Base-by-base conservation (phyloP, 768 basidiomycete species). In the Boletus reticuloceps region DNA sequence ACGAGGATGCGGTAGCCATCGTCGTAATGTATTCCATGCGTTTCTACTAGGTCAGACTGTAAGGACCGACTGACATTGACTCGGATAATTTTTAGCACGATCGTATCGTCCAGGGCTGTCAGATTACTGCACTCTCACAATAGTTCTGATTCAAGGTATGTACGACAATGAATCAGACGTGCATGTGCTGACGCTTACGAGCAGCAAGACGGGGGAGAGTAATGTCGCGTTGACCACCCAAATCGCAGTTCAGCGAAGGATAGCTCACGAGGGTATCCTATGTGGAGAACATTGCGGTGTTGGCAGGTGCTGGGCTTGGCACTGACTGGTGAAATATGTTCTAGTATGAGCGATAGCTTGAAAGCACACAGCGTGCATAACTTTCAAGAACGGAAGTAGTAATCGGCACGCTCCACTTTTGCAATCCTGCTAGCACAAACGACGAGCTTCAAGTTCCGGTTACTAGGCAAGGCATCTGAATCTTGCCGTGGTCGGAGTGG, bases 41-140 rank as follows among this genome's bases (percentile, higher is more conserved):
- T 43, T 49, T 42, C 12, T 8, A 22, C 22, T 22, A 22, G 22
- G 22, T 38, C 20, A 7, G 25, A 16, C n/a, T 39, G 5, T 17
- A 25, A 32, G 19, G 6, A 38, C 29, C n/a, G 3, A 16, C 49
- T 63, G 41, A 54, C 14, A 19, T 22, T 22, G 22, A 22, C 3
- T 22, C 22, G 38, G 37, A 27, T 20, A 22, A 22, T 25, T 12
- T 14, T 17, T 20, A 61, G 59, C 27, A 50, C 47, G 2, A 53
- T 61, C 13, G 53, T 53, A 7, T 54, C 59, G 8, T 52, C 53
- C 16, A 58, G 48, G 37, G 49, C 53, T 4, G 59, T 55, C 40
- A 61, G 58, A 46, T 58, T 53, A 8, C 56, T 60, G 14, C 37
- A 45, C n/a, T 8, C 4, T 5, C 49, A 53, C 11, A 36, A 45